Evolutionary conservation across 345 rosid species (phyloP), one percentile per base, ranked within the genome.

Genomic region (Pugionium dolabratum): DNA sequence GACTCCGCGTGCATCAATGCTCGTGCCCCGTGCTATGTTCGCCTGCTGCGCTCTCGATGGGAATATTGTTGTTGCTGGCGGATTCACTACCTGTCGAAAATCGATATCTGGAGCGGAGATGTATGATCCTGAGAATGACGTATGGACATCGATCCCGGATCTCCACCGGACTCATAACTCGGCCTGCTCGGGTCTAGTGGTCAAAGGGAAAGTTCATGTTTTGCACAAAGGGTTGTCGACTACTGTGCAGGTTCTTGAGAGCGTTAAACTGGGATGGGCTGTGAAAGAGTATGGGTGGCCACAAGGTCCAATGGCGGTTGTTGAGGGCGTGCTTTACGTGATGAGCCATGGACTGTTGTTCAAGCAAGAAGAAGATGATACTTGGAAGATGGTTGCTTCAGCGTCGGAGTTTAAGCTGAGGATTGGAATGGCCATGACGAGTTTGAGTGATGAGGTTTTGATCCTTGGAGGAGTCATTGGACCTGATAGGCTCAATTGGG

Each of bases 11-110:
- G 84, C 92, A 10, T 66, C 97, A 9, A 94, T 94, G 99, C 87
- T 85, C 18, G 94, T 94, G 7, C 89, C 99, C 7, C 92, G 97
- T 41, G 87, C 97, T 27, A 94, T 90, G 99, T 94, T 94, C 76
- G 97, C 99, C 0, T 94, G 99, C 43, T 88, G 94, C 4, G 79
- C 80, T 43, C 76, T 94, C 71, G 80, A 94, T 26, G 99, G 96
- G 59, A 90, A 86, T 72, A 86, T 94, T 63, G 73, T 94, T 2
- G 96, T 88, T 28, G 96, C 99, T 0, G 99, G 99, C 1, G 99
- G 97, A 7, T 90, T 94, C 68, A 94, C 99, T 25, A 86, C 82
- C 72, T 86, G 97, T 72, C 79, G 90, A 25, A 90, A 86, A 67
- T 90, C 97, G 31, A 86, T 94, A 34, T 94, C 96, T 46, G 86